Base-by-base conservation (phyloP, 345 rosid species). In the Citrus inodora region DNA sequence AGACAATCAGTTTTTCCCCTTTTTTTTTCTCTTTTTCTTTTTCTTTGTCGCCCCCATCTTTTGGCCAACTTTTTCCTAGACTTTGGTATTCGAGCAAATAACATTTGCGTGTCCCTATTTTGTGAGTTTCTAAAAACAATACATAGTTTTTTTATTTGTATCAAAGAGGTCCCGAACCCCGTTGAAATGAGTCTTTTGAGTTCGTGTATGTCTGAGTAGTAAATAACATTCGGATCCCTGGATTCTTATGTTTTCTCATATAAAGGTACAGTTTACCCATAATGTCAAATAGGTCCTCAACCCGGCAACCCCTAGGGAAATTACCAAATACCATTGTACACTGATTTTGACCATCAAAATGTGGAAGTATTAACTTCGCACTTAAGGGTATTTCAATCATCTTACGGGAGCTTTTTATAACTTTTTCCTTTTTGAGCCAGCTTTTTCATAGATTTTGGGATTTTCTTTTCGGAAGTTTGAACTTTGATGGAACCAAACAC, bases 401-500 rank as follows among this genome's bases (percentile, higher is more conserved):
- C 22, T 53, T 6, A 17, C 7, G 5, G 6, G 7, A 53, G 22
- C 58, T 53, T 53, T 53, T 53, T 1, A 53, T 53, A 53, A 53
- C 58, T 53, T 53, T 53, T 53, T 16, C 2, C n/a, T 65, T 67
- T 73, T 76, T 13, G 5, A 33, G 63, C 58, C 64, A 67, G 33
- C 24, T 67, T 74, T 74, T 30, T 46, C 62, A 70, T 25, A 72
- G 24, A 55, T 60, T 82, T 71, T 42, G 68, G 70, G 67, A 38
- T 33, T 74, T 7, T 17, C 74, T 59, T 84, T 82, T 64, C 32
- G 33, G 80, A 81, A 74, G 80, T 70, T 19, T 28, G 3, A 9
- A 62, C 67, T 56, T 35, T 40, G 64, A 10, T 58, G 71, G 73
- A 76, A 79, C 80, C 67, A 74, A 81, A 66, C 80, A 78, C 77